Evolutionary conservation across 1,284 basidiomycete genomes (phyloP).

Genomic region (Trametes hirsuta): DNA sequence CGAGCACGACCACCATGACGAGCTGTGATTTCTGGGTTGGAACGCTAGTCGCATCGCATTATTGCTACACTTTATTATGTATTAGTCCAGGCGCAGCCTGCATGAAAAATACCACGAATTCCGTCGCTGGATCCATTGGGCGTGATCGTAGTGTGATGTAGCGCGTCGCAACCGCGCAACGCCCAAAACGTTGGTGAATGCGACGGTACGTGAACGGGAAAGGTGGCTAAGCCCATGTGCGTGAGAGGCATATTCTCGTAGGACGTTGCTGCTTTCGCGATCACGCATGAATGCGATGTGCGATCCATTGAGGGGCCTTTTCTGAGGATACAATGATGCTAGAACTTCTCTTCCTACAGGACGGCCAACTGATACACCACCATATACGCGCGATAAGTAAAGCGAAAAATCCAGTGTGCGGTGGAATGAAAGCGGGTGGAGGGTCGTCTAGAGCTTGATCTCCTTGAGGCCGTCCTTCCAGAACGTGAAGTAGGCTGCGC

Average conservation of each 20-base stretch:
- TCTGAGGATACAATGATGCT: conserved; percentile 23
- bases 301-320: conserved; percentile 10
- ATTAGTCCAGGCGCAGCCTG: conserved; percentile 15
- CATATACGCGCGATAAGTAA: conserved; percentile 22
- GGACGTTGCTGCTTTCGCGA: background rate
- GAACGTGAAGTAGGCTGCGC: conserved; percentile 86
- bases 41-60: conserved; percentile 6
- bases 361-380: conserved; percentile 22
- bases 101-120: conserved; percentile 16
- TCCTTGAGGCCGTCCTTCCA: conserved; percentile 92
- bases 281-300: conserved; percentile 6
- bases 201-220: background rate
- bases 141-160: background rate
- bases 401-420: conserved; percentile 13
- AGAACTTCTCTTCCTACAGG: conserved; percentile 23
- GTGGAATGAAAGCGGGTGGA: background rate
- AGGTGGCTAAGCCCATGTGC: background rate
- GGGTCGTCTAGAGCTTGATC: conserved; percentile 56
- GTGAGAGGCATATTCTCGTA: background rate
- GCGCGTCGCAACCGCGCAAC: background rate
- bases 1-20: conserved; percentile 35
- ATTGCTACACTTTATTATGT: conserved; percentile 19
- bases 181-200: too few species aligned
- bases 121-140: background rate
- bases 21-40: conserved; percentile 31